Conservation (phyloP, 352 stramenopile species). For the Peronospora farinosa region DNA sequence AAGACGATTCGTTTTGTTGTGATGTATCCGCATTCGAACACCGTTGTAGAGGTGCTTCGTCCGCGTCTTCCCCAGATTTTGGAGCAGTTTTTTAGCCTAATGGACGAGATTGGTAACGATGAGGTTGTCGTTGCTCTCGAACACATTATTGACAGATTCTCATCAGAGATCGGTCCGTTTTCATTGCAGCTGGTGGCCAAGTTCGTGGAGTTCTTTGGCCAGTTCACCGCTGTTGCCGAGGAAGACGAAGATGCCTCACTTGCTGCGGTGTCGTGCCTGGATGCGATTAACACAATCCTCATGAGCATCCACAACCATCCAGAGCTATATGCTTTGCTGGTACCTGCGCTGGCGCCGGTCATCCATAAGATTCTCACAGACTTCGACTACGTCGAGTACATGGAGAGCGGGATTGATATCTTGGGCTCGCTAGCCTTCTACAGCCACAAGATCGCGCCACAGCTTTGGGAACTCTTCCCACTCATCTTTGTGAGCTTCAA, state of each 20-base stretch:
- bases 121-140: constrained; percentile 92
- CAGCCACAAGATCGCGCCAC: constrained; percentile 86
- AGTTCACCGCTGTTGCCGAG: constrained; percentile 88
- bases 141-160: constrained; percentile 96
- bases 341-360: constrained; percentile 92
- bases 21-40: constrained; percentile 81
- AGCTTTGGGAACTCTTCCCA: constrained; percentile 94
- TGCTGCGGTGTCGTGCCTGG: constrained; percentile 86
- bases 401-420: constrained; percentile 95
- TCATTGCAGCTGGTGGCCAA: constrained; percentile 91
- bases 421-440: constrained; percentile 95
- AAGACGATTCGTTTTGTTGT: constrained; percentile 86
- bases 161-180: constrained; percentile 92
- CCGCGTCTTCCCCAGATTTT: constrained; percentile 92
- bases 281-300: constrained; percentile 83
- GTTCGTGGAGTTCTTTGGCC: constrained; percentile 91
- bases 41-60: constrained; percentile 80
- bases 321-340: constrained; percentile 82
- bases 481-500: constrained; percentile 94
- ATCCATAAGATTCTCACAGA: constrained; percentile 94
- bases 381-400: constrained; percentile 95
- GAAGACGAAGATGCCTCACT: constrained; percentile 96
- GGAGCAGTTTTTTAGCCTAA: constrained; percentile 97
- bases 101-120: constrained; percentile 98
- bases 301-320: constrained; percentile 79